A percentile compares a stretch with the other conserved stretches of the same genome.
phyloP scores from a whole-genome alignment of 257 asterid genomes.

The Solanum tarijense region DNA sequence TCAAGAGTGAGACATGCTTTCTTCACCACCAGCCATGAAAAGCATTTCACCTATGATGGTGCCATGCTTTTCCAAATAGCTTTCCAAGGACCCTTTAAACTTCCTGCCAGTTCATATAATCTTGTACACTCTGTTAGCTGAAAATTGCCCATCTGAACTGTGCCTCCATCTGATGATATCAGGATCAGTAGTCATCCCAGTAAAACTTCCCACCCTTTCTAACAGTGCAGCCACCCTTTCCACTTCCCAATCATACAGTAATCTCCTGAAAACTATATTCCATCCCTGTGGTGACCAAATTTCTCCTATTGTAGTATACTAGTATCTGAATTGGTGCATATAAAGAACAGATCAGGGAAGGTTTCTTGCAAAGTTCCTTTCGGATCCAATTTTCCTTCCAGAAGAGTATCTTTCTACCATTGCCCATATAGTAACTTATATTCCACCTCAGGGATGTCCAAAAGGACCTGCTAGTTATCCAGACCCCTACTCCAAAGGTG shows the following conservation, averaged over 20 bases:
- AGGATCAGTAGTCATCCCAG: not conserved
- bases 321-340: not conserved
- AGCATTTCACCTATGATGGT: not conserved
- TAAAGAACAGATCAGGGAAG: not conserved
- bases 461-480: not conserved
- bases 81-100: not conserved
- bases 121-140: not conserved
- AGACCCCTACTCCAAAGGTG: not conserved
- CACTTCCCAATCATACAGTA: not conserved
- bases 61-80: not conserved
- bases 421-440: not conserved
- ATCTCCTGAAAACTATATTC: not conserved
- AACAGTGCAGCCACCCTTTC: not conserved
- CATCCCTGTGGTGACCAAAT: not conserved
- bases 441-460: not conserved
- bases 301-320: not conserved
- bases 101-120: not conserved
- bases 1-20: not conserved
- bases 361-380: not conserved
- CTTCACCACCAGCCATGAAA: not conserved
- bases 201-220: not conserved
- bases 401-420: not conserved
- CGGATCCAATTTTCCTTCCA: not conserved
- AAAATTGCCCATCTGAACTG: not conserved
- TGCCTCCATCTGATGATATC: not conserved